Conservation (phyloP, 441 rosid species). For the Pelargonium myrrhifolium region DNA sequence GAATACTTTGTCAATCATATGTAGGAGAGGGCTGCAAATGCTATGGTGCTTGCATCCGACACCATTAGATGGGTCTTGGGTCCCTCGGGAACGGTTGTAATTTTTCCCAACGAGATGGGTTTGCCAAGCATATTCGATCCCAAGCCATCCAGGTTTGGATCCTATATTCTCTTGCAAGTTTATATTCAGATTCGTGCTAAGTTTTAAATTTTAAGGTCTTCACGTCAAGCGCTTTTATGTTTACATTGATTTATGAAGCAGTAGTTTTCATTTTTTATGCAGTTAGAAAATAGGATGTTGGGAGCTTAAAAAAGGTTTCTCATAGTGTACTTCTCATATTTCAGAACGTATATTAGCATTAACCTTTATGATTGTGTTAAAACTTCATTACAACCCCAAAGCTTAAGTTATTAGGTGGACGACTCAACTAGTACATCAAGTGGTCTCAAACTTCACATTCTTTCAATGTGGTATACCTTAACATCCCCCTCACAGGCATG, state of each 20-base stretch:
- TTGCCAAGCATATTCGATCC: slow-evolving; percentile 62
- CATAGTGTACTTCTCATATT: too few species aligned
- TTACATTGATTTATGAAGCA: not conserved
- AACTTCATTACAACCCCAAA: too few species aligned
- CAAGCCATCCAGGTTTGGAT: slow-evolving; percentile 43
- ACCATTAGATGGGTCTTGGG: slow-evolving; percentile 61
- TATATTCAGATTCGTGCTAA: not conserved
- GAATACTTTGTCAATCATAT: slow-evolving; percentile 10
- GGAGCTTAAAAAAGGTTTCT: not conserved
- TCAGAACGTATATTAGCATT: too few species aligned
- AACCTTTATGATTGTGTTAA: too few species aligned
- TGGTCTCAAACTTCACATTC: too few species aligned
- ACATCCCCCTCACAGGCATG: too few species aligned
- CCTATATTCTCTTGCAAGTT: slow-evolving; percentile 1
- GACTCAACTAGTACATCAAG: too few species aligned
- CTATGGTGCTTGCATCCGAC: slow-evolving; percentile 31
- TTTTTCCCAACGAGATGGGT: slow-evolving; percentile 67
- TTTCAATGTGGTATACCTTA: too few species aligned
- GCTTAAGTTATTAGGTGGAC: too few species aligned
- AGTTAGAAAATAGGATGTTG: not conserved
- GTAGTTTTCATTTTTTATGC: not conserved
- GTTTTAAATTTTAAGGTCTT: not conserved
- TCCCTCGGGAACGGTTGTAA: slow-evolving; percentile 65
- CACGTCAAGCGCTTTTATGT: not conserved
- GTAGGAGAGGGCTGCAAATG: slow-evolving; percentile 78